phyloP scores from a whole-genome alignment of 1,284 basidiomycete genomes.

The Trichosporon coremiiforme region DNA sequence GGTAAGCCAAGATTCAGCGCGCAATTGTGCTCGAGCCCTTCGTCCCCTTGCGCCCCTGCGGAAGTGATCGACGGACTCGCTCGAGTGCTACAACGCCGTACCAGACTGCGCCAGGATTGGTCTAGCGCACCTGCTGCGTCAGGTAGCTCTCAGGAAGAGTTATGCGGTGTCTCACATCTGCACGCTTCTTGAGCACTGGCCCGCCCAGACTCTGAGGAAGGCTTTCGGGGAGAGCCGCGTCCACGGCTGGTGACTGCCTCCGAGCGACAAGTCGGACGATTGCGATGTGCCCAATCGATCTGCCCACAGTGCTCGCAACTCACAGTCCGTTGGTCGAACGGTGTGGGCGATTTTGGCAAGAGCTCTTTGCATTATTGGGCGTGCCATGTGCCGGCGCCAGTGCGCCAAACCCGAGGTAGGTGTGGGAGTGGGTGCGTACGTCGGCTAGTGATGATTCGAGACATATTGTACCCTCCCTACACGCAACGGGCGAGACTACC shows the following conservation, averaged over 20 bases:
- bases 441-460: background rate
- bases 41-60: background rate
- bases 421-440: background rate
- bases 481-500: background rate
- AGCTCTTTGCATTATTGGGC: too few relatives aligned
- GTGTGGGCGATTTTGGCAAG: too few relatives aligned
- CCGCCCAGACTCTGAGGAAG: background rate
- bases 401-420: background rate
- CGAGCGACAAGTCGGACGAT: background rate
- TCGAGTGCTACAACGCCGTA: background rate
- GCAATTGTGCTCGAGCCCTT: background rate
- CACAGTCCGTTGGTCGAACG: too few relatives aligned
- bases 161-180: background rate
- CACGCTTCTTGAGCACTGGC: background rate
- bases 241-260: background rate
- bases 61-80: background rate
- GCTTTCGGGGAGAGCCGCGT: too few relatives aligned
- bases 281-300: background rate
- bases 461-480: constrained; percentile 7
- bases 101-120: background rate
- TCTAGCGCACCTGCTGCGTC: background rate
- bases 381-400: background rate
- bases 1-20: background rate
- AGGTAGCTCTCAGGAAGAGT: background rate
- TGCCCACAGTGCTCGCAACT: too few relatives aligned